Evolutionary conservation across 2,329 filamentous ascomycete species (phyloP), one percentile per base, ranked within the genome.

Genomic region (Aspergillus latus): DNA sequence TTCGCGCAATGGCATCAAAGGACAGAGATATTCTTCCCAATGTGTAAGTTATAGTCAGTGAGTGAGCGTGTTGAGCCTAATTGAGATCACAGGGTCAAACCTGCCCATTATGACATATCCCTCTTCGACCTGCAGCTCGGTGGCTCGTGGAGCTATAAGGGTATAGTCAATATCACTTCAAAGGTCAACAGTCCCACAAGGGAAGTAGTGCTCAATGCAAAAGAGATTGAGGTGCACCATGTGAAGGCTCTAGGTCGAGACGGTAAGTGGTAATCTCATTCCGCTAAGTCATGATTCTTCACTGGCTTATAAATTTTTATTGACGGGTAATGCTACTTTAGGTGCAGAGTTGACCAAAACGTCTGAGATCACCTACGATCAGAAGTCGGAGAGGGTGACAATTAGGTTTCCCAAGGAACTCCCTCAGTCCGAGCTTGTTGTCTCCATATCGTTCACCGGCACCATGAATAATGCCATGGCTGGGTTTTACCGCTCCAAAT

Each of bases 401-500:
- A 81, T 99, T 64, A 79, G 80, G 64, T 96, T 99, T 72, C 76
- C 85, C 34, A 80, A 89, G 62, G 86, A 89, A 67, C 78, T 97
- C 34, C 82, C 87, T 15, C 79, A 83, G 32, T 82, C 87, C 26
- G 80, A 86, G 58, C 85, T 89, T 70, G 87, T 88, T 4, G 74
- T 96, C 42, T 79, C 82, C 46, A 84, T 96, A 69, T 81, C 85
- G 16, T 96, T 94, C 69, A 82, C 88, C 66, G 92, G 90, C 58
- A 87, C 82, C 57, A 88, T 96, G 75, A 96, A 96, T 80, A 90
- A 90, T 70, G 84, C 88, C 62, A 96, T 96, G 91, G 88, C 90
- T 57, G 92, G 92, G 40, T 96, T 96, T 80, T 96, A 94, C 76
- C 87, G 92, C 63, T 92, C 90, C 68, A 92, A 94, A 78, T 99